These are phyloP conservation scores for Cladophialophora exuberans DNA, from an alignment of 2,329 filamentous ascomycete genomes.

Conservation along the genomic window DNA sequence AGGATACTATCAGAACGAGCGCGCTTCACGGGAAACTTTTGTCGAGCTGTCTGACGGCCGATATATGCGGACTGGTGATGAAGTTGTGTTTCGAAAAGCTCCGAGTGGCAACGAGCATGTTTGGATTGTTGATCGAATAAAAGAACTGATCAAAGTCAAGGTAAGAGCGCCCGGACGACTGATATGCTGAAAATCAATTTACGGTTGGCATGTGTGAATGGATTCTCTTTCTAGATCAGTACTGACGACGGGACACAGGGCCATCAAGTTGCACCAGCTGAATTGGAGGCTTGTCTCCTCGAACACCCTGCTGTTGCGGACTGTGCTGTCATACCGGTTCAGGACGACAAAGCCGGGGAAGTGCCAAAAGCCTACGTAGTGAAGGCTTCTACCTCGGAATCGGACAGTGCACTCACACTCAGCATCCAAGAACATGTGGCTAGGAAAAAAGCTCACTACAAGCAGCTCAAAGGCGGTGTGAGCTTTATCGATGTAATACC, in stretches of 20 bases:
- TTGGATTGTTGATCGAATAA: conserved; percentile 70
- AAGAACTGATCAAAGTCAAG: conserved; percentile 79
- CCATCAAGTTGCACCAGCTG: conserved; percentile 79
- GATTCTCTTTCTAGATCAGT: too few relatives aligned
- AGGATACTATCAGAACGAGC: conserved; percentile 85
- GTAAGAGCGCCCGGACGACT: conserved; percentile 51
- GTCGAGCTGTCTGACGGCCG: conserved; percentile 60
- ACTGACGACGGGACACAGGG: too few relatives aligned
- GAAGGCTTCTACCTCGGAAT: conserved; percentile 58
- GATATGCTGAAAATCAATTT: too few relatives aligned
- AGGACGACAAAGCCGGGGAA: conserved; percentile 64
- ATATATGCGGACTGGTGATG: conserved; percentile 85
- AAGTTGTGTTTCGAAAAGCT: conserved; percentile 69
- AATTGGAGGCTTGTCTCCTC: conserved; percentile 79
- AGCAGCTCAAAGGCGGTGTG: conserved; percentile 65
- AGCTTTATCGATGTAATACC: conserved; percentile 62
- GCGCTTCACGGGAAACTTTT: conserved; percentile 81
- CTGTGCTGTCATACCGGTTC: conserved; percentile 76
- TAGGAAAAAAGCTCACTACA: conserved; percentile 63
- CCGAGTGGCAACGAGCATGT: conserved; percentile 75
- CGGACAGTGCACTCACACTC: conserved; percentile 53
- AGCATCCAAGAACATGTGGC: conserved; percentile 63
- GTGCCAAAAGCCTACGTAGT: conserved; percentile 68
- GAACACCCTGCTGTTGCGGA: conserved; percentile 75
- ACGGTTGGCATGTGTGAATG: conserved; percentile 2